Evolutionary conservation across 2,329 filamentous ascomycete genomes (phyloP).

Genomic region (Trichoderma simmonsii): DNA sequence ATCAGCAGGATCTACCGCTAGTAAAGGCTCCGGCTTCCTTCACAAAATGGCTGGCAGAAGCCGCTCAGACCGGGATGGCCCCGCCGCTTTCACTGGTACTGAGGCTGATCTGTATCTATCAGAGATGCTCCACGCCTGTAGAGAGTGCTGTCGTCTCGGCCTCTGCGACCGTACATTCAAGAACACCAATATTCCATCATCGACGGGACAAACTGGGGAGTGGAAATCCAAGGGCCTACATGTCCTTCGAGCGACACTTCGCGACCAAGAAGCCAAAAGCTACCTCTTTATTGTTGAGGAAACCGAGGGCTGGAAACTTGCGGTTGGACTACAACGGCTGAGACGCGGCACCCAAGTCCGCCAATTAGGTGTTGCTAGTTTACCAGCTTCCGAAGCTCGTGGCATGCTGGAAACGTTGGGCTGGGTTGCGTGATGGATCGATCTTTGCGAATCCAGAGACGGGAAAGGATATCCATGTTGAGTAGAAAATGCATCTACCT

Average conservation of each 20-base stretch:
- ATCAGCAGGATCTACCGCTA: conserved; percentile 39
- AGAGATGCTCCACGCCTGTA: conserved; percentile 63
- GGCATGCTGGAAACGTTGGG: conserved; percentile 57
- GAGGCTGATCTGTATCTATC: conserved; percentile 64
- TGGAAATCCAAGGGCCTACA: conserved; percentile 57
- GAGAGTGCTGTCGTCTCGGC: conserved; percentile 58
- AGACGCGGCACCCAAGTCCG: conserved; percentile 58
- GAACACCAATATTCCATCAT: conserved; percentile 41
- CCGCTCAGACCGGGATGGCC: conserved; percentile 47
- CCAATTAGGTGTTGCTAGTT: conserved; percentile 56
- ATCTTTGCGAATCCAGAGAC: neutral
- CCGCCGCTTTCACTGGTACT: conserved; percentile 55
- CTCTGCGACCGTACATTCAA: conserved; percentile 45
- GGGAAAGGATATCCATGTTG: neutral
- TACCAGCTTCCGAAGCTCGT: conserved; percentile 53
- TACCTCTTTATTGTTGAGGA: conserved; percentile 64
- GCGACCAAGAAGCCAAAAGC: conserved; percentile 64
- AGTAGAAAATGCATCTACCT: neutral
- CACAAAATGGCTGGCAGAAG: conserved; percentile 48
- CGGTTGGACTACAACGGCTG: conserved; percentile 58
- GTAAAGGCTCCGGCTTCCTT: conserved; percentile 41
- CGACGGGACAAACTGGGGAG: conserved; percentile 48
- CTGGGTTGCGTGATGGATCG: conserved; percentile 38
- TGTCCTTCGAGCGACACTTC: conserved; percentile 59
- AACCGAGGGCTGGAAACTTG: conserved; percentile 66